Conservation (phyloP, 2,329 filamentous ascomycete species). For the Claviceps cyperi region DNA sequence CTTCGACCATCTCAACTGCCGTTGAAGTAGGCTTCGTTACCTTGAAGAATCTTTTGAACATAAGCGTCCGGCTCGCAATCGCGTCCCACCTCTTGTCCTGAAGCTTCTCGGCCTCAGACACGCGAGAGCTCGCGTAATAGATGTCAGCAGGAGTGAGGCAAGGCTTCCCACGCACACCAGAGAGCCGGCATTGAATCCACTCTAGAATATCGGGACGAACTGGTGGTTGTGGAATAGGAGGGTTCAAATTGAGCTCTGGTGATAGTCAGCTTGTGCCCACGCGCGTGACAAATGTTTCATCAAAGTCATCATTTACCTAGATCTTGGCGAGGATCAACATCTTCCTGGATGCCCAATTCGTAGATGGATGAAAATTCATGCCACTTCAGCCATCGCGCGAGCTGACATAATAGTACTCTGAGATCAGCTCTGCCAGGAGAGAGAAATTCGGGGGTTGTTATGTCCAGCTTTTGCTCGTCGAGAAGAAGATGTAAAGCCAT, state of each 20-base stretch:
- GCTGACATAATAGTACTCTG: slow-evolving; percentile 63
- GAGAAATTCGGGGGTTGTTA: slow-evolving; percentile 31
- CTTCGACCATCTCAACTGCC: slow-evolving; percentile 52
- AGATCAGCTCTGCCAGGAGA: slow-evolving; percentile 37
- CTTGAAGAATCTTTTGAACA: slow-evolving; percentile 54
- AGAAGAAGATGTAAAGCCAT: slow-evolving; percentile 72
- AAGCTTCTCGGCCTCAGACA: slow-evolving; percentile 20
- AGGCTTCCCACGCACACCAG: slow-evolving; percentile 19
- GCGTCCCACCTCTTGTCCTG: slow-evolving; percentile 28
- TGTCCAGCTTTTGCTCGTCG: slow-evolving; percentile 76
- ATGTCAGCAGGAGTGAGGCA: slow-evolving; percentile 32
- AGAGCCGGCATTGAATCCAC: slow-evolving; percentile 37
- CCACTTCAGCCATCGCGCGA: slow-evolving; percentile 74
- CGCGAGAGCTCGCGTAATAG: slow-evolving; percentile 24
- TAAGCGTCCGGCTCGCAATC: slow-evolving; percentile 51
- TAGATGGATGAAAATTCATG: slow-evolving; percentile 31
- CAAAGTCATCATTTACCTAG: slow-evolving; percentile 18
- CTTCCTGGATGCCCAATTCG: slow-evolving; percentile 37
- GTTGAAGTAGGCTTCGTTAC: slow-evolving; percentile 36
- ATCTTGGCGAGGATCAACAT: slow-evolving; percentile 25
- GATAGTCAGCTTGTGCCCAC: slow-evolving; percentile 4
- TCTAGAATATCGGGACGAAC: slow-evolving; percentile 30
- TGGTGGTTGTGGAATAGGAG: slow-evolving; percentile 19
- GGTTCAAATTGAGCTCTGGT: slow-evolving; percentile 19
- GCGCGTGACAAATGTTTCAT: neutral